Base-by-base conservation (phyloP, 2,329 filamentous ascomycete species). In the Hypoxylon sp. region DNA sequence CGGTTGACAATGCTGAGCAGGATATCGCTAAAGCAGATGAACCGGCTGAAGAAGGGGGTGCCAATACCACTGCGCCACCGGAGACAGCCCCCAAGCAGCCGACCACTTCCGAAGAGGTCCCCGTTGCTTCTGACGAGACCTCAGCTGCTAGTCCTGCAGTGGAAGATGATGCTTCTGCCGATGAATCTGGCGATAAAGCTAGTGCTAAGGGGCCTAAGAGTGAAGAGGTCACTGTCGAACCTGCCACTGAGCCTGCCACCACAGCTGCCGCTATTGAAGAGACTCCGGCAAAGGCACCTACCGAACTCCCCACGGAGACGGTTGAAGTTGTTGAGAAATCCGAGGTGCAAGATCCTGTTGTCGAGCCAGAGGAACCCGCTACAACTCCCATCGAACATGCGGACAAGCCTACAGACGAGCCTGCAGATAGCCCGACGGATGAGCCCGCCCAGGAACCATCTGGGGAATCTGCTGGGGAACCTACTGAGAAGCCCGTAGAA, bases 51-150 rank as follows among this genome's bases (percentile, higher is more conserved):
- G 54, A 57, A 15, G 24, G 52, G 23, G 17, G 13, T 26, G 38
- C n/a, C 13, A 18, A 27, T 21, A 33, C 23, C 3, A 5, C 13
- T 17, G 21, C 20, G 9, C n/a, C 26, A 26, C 18, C 45, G 23
- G 51, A 48, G 18, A 27, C 26, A 38, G 33, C 31, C 5, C 20
- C 51, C 8, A 49, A 56, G 29, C 35, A 42, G 10, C 29, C 29
- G 15, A n/a, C 31, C n/a, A 17, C 31, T 35, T 17, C n/a, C 5
- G 31, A 35, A 35, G n/a, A 35, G n/a, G 18, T 15, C n/a, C 4
- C 31, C 5, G 18, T 11, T 21, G 27, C 13, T 7, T 2, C 2
- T 33, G 37, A 47, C n/a, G 21, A 48, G 3, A 11, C 48, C 27
- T 27, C 41, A 5, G 23, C 55, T 10, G 42, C 33, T 10, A 7